Percentiles rank a stretch among this genome's conserved stretches.
phyloP scores from a whole-genome alignment of 2,329 filamentous ascomycete genomes.

The Dothideomycetes sp. region DNA sequence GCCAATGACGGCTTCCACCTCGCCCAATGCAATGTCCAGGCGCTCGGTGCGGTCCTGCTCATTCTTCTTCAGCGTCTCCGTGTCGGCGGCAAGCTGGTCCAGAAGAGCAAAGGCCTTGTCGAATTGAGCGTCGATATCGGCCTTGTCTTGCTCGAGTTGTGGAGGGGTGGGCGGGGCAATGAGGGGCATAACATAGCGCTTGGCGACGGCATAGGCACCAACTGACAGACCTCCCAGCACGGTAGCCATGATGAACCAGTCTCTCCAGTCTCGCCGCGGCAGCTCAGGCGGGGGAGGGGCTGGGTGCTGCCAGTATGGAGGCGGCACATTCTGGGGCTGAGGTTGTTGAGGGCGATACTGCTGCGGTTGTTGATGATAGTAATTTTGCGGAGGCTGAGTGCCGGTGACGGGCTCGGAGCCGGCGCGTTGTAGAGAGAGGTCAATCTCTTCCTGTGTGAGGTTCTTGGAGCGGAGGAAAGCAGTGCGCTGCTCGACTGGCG shows the following conservation, averaged over 20 bases:
- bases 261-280: slow-evolving; percentile 85
- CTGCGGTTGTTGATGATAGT: slow-evolving; percentile 21
- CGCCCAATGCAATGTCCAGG: slow-evolving; percentile 67
- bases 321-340: slow-evolving; percentile 28
- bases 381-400: slow-evolving; percentile 34
- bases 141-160: slow-evolving; percentile 88
- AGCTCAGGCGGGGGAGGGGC: slow-evolving; percentile 44
- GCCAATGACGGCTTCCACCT: slow-evolving; percentile 72
- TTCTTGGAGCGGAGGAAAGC: slow-evolving; percentile 95
- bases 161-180: slow-evolving; percentile 90
- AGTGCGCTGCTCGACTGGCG: slow-evolving; percentile 84
- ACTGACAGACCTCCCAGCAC: slow-evolving; percentile 84
- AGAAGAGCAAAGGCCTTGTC: slow-evolving; percentile 83
- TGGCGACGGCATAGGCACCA: slow-evolving; percentile 76
- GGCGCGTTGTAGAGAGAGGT: slow-evolving; percentile 66
- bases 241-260: slow-evolving; percentile 99
- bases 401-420: slow-evolving; percentile 42
- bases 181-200: slow-evolving; percentile 85
- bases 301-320: slow-evolving; percentile 41
- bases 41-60: slow-evolving; percentile 76
- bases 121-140: slow-evolving; percentile 84
- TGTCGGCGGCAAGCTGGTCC: slow-evolving; percentile 86
- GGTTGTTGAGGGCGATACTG: slow-evolving; percentile 15
- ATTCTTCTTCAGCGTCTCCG: slow-evolving; percentile 72
- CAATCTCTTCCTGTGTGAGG: slow-evolving; percentile 90